Percentiles rank a stretch among this genome's conserved stretches.
Evolutionary conservation across 164 flowering plant genomes (phyloP).

Genomic region (Macadamia integrifolia): DNA sequence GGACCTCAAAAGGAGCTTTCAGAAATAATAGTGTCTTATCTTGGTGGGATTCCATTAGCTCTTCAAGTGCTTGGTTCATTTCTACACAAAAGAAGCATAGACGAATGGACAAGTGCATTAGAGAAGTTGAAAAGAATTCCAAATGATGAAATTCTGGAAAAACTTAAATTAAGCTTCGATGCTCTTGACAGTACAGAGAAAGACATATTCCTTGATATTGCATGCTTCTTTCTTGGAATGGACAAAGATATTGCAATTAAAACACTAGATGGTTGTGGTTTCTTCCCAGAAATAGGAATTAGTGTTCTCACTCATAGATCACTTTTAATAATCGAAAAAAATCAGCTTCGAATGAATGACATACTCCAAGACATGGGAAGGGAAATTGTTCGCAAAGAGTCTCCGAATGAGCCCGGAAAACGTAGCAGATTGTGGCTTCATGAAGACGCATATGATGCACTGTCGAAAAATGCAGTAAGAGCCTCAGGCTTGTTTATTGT

Average conservation of each 20-base stretch:
- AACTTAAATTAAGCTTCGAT: constrained; percentile 8
- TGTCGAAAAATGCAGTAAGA: constrained; percentile 3
- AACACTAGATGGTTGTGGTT: constrained; percentile 1
- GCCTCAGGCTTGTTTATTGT: too few species aligned
- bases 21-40: not conserved
- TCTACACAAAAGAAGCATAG: not conserved
- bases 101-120: constrained; percentile 1
- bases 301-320: not conserved
- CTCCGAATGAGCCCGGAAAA: constrained; percentile 1
- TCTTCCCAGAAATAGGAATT: not conserved
- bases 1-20: constrained; percentile 1
- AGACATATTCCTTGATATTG: not conserved
- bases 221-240: not conserved
- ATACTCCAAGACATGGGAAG: constrained; percentile 3
- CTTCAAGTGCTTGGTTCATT: constrained; percentile 1
- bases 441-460: not conserved
- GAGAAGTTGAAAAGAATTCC: constrained; percentile 4
- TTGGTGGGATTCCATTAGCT: not conserved
- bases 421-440: constrained; percentile 11
- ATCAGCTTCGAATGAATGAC: not conserved
- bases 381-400: not conserved
- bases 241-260: constrained; percentile 3
- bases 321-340: not conserved
- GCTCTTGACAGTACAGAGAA: not conserved
- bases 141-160: not conserved